Percentiles rank a stretch among this genome's conserved stretches.
phyloP scores from a whole-genome alignment of 345 rosid species.

The Citropsis articulata region DNA sequence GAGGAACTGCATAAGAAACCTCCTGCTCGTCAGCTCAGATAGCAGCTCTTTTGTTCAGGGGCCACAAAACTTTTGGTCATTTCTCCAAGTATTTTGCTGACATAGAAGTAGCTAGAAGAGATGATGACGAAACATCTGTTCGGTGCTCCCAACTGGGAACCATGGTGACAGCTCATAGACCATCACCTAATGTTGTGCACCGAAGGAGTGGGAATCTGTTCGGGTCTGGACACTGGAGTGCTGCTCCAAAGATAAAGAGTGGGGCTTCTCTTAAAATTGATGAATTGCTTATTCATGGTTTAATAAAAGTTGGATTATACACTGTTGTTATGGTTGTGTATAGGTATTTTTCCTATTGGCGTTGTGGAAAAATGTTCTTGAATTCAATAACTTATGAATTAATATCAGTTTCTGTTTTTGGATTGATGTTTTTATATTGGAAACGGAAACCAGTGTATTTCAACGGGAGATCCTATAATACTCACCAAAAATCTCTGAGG shows the following conservation, averaged over 20 bases:
- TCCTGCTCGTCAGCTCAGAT: conserved; percentile 11
- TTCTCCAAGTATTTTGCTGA: conserved; percentile 15
- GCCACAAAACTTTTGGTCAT: conserved; percentile 26
- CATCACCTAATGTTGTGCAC: conserved; percentile 5
- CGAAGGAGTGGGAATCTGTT: conserved; percentile 17
- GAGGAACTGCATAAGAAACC: conserved; percentile 23
- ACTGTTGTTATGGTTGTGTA: conserved; percentile 1
- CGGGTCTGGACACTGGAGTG: conserved; percentile 19
- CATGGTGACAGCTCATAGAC: conserved; percentile 11
- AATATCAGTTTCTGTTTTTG: conserved; percentile 13
- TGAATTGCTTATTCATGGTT: conserved; percentile 12
- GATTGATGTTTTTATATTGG: conserved; percentile 30
- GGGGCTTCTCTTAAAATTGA: conserved; percentile 22
- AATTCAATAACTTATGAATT: neutral
- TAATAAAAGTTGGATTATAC: neutral
- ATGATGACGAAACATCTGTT: conserved; percentile 22
- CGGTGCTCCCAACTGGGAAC: conserved; percentile 13
- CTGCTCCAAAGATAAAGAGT: conserved; percentile 22
- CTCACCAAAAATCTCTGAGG: conserved; percentile 32
- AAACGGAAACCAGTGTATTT: conserved; percentile 16
- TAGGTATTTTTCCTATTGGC: conserved; percentile 12
- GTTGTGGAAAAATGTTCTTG: neutral
- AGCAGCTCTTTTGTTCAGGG: conserved; percentile 22
- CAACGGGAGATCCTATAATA: conserved; percentile 14
- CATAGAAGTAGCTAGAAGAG: conserved; percentile 17